Evolutionary conservation across 1,284 basidiomycete species (phyloP), one percentile per base, ranked within the genome.

Genomic region (Ustilago tritici): DNA sequence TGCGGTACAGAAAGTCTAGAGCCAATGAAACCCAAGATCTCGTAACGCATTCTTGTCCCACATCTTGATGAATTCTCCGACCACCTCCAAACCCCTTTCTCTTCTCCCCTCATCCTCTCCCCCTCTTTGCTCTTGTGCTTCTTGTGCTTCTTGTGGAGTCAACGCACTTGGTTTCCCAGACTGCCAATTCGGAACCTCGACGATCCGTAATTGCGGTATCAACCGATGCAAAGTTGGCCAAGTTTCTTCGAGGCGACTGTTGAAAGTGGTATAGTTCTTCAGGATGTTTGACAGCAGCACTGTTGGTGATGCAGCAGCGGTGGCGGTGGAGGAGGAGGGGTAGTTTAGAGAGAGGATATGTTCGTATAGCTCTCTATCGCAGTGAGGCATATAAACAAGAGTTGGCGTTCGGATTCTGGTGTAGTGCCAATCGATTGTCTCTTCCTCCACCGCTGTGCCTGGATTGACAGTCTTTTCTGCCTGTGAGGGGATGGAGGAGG

Each of bases 351-450:
- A 38, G 10, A 74, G 59, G 1, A 73, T 11, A 11, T 19, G 0
- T 61, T 78, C 67, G 76, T 78, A 78, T 3, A 78, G 59, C 2
- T 55, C 36, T 17, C 64, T 28, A 14, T 70, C 70, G 65, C 76
- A 78, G 38, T 78, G 76, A 2, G 76, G 76, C 76, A 78, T 78
- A 49, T 74, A 78, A 1, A 74, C 67, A 1, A 78, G 49, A 0
- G 70, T 68, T 0, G 61, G 55, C 4, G 35, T 17, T 8, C 9
- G 1, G 12, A 62, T 46, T 31, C 14, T 2, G 8, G 61, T 63
- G 60, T 70, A 69, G 35, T 23, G 41, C 2, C 10, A 0, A 19
- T 66, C 61, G 54, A 60, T 66, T 35, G 32, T 49, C 23, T 28
- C 23, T 28, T 28, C 23, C 23, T 28, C 23, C 23, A 28, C 23